These are phyloP conservation scores for Plasmodium vivax DNA, from an alignment of 169 alveolate species.

Conservation along the genomic window DNA sequence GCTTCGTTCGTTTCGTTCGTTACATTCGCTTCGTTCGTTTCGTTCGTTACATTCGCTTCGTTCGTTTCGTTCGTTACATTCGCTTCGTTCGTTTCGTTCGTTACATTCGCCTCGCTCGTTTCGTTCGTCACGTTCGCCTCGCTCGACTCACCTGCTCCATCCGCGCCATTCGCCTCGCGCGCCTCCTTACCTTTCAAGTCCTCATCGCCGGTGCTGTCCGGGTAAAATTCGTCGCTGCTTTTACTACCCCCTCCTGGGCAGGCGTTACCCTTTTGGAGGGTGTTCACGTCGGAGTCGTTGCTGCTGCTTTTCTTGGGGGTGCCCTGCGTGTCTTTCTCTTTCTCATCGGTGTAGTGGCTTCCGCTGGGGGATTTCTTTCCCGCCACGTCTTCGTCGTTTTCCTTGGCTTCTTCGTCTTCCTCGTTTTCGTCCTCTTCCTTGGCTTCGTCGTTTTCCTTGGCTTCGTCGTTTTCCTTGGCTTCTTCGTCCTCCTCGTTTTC, in stretches of 20 bases:
- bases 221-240: background rate
- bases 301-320: background rate
- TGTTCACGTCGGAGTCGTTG: background rate
- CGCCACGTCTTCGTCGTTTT: background rate
- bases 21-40: background rate
- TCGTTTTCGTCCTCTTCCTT: background rate
- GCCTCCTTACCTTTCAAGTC: background rate
- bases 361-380: background rate
- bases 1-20: background rate
- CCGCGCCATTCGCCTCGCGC: background rate
- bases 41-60: background rate
- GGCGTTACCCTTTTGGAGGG: background rate
- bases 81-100: background rate
- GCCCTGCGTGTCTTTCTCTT: background rate
- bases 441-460: background rate
- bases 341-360: background rate
- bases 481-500: background rate
- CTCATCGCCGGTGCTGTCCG: background rate
- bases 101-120: background rate
- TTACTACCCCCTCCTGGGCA: background rate
- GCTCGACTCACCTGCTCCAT: background rate
- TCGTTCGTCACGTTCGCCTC: background rate
- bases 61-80: background rate
- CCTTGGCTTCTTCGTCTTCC: background rate
- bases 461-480: background rate